A percentile compares a stretch with the other conserved stretches of the same genome.
Evolutionary conservation across 352 stramenopile genomes (phyloP).

Genomic region (Pythium chondricola): DNA sequence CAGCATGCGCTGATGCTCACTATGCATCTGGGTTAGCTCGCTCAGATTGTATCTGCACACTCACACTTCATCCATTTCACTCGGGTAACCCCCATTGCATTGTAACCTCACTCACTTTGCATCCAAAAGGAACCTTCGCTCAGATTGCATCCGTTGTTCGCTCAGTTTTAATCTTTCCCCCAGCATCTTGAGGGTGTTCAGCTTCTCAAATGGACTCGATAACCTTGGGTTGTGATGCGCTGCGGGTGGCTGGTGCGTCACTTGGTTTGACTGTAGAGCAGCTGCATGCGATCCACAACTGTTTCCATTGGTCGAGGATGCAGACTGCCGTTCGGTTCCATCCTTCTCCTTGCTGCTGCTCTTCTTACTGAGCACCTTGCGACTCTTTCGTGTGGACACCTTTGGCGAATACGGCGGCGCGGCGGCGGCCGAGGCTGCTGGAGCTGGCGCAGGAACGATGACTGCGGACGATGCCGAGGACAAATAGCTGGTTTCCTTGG

Average conservation of each 20-base stretch:
- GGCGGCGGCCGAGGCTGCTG: background rate
- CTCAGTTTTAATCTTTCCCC: too few species aligned
- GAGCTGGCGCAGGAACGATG: slow-evolving; percentile 3
- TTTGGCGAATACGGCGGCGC: slow-evolving; percentile 3
- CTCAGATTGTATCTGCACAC: too few species aligned
- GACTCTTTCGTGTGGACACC: slow-evolving; percentile 2
- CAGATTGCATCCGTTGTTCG: too few species aligned
- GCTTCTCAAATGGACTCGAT: slow-evolving; percentile 71
- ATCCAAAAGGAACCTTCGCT: too few species aligned
- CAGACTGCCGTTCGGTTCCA: slow-evolving; percentile 6
- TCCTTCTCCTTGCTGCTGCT: slow-evolving; percentile 9
- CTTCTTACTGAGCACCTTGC: slow-evolving; percentile 11
- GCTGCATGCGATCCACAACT: background rate
- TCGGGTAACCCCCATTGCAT: too few species aligned
- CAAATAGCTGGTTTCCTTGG: background rate
- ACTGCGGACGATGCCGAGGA: background rate
- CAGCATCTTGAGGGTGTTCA: slow-evolving; percentile 80
- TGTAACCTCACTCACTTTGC: too few species aligned
- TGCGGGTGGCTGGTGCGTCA: background rate
- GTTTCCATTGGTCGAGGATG: background rate
- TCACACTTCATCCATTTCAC: too few species aligned
- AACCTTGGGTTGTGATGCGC: background rate
- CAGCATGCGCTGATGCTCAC: too few species aligned
- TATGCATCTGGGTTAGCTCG: too few species aligned
- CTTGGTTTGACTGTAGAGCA: too few species aligned